These are phyloP conservation scores for Plasmodium gonderi DNA, from an alignment of 169 alveolate species.

Conservation along the genomic window DNA sequence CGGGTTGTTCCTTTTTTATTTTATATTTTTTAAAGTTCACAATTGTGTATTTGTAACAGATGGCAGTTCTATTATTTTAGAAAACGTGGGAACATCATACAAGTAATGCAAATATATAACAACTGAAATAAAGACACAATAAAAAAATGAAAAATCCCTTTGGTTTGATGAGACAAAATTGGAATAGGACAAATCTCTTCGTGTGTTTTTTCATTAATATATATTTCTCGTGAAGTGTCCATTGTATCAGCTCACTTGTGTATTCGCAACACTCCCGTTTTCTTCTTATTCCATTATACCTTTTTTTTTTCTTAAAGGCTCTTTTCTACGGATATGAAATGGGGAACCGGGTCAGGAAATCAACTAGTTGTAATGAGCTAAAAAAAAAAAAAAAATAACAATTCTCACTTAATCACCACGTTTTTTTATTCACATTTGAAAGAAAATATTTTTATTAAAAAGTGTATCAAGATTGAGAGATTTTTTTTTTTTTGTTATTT, in stretches of 20 bases:
- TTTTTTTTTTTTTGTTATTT: neutral
- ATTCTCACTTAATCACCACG: no score
- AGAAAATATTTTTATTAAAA: neutral
- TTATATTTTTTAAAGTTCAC: conserved; percentile 15
- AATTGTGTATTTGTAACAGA: conserved; percentile 61
- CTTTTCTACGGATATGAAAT: conserved; percentile 70
- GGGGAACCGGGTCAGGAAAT: conserved; percentile 73
- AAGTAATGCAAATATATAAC: conserved; percentile 5
- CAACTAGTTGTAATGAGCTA: conserved; percentile 49
- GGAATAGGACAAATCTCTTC: neutral
- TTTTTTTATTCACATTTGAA: neutral
- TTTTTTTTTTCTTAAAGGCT: conserved; percentile 34
- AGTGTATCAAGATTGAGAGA: neutral
- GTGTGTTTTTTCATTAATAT: neutral
- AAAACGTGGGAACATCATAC: conserved; percentile 50
- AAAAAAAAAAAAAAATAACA: neutral
- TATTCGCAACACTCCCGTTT: neutral
- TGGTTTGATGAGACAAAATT: neutral
- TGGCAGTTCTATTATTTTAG: conserved; percentile 71
- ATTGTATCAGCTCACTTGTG: neutral
- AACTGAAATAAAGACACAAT: neutral
- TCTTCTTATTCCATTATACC: neutral
- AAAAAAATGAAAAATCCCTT: neutral
- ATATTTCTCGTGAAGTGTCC: neutral
- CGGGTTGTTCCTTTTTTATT: neutral